Conservation (phyloP, 768 basidiomycete species). For the Suillus sp. region DNA sequence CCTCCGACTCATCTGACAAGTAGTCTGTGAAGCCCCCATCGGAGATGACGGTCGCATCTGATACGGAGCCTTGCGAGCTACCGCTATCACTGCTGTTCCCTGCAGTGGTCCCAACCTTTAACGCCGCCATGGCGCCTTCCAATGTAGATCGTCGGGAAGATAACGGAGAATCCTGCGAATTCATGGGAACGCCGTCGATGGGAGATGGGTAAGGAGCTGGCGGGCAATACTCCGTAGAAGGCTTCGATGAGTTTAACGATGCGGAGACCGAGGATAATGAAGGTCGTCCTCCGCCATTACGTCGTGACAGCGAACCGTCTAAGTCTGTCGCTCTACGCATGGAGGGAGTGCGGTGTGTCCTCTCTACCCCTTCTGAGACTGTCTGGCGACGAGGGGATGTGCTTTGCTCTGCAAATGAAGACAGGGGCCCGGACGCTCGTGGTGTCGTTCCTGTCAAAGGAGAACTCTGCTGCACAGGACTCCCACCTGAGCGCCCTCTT, state of each 20-base stretch:
- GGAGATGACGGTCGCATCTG: constrained; percentile 79
- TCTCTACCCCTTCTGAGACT: constrained; percentile 51
- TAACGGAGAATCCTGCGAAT: constrained; percentile 33
- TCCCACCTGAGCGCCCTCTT: constrained; percentile 53
- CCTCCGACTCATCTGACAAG: constrained; percentile 90
- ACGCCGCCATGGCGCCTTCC: constrained; percentile 41
- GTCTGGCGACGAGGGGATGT: constrained; percentile 51
- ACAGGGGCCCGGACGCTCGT: constrained; percentile 31
- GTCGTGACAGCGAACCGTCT: constrained; percentile 47
- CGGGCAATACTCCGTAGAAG: constrained; percentile 23
- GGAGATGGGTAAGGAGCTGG: constrained; percentile 23
- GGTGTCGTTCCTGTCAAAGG: constrained; percentile 30
- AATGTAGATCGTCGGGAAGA: constrained; percentile 35
- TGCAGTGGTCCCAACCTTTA: constrained; percentile 47
- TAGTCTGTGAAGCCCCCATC: constrained; percentile 91
- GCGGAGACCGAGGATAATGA: constrained; percentile 45
- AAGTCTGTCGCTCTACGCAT: constrained; percentile 61
- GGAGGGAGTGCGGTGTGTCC: constrained; percentile 63
- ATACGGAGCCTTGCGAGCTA: constrained; percentile 54
- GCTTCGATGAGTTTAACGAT: constrained; percentile 28
- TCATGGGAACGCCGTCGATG: constrained; percentile 24
- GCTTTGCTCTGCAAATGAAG: constrained; percentile 50
- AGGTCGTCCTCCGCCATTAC: constrained; percentile 49
- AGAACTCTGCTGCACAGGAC: constrained; percentile 42
- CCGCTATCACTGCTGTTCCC: constrained; percentile 61